A percentile compares a stretch with the other conserved stretches of the same genome.
These are phyloP conservation scores for Yamadazyma spencermartinsiae DNA, from an alignment of 1,139 yeast genomes.

Conservation along the genomic window DNA sequence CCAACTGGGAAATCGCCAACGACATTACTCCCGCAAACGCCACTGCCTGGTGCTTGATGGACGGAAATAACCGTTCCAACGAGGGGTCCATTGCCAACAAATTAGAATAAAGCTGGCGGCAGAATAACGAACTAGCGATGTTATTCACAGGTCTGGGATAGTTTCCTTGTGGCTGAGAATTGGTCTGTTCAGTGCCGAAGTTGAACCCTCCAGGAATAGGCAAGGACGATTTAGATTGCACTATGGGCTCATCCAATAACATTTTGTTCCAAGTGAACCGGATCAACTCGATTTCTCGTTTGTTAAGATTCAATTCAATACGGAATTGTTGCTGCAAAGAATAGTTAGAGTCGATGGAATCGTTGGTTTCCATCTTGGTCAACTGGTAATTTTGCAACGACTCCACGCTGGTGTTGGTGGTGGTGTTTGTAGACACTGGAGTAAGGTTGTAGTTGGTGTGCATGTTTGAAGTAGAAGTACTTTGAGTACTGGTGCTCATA, in stretches of 20 bases:
- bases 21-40: conserved; percentile 80
- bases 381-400: conserved; percentile 28
- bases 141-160: conserved; percentile 11
- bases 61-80: conserved; percentile 60
- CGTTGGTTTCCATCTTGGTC: conserved; percentile 44
- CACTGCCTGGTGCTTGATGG: conserved; percentile 69
- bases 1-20: conserved; percentile 53
- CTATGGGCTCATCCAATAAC: conserved; percentile 39
- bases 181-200: conserved; percentile 9
- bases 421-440: conserved; percentile 13
- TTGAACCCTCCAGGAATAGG: conserved; percentile 34
- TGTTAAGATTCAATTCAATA: conserved; percentile 29
- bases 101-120: conserved; percentile 64
- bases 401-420: conserved; percentile 3
- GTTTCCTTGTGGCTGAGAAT: conserved; percentile 6
- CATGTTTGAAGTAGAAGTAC: not conserved
- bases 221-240: conserved; percentile 14
- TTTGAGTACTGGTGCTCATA: not conserved
- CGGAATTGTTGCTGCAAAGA: conserved; percentile 18
- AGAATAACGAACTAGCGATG: conserved; percentile 52
- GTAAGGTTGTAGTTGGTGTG: conserved; percentile 9
- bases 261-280: conserved; percentile 47
- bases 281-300: conserved; percentile 39
- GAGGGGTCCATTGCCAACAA: conserved; percentile 53
- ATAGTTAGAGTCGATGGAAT: conserved; percentile 41